Evolutionary conservation across 345 rosid genomes (phyloP).

Genomic region (Raphanus sativus): DNA sequence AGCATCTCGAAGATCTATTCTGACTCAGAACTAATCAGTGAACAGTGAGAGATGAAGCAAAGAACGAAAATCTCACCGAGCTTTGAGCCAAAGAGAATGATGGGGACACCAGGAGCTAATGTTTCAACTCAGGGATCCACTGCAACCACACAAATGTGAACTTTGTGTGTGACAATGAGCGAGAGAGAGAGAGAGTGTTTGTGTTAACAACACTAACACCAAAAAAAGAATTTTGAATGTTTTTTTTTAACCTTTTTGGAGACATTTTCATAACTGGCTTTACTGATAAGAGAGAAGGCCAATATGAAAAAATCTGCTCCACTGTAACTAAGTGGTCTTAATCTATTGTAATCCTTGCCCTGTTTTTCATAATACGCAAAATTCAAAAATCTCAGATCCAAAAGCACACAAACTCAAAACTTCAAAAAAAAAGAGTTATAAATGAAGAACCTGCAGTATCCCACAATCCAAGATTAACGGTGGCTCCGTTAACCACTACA

Average conservation of each 20-base stretch:
- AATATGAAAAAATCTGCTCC: conserved; percentile 74
- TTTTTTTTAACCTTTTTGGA: conserved; percentile 62
- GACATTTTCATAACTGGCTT: conserved; percentile 96
- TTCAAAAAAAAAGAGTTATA: no score
- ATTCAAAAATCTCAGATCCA: no score
- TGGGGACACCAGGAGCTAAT: conserved; percentile 95
- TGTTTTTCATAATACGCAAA: no score
- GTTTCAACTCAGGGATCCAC: conserved; percentile 99
- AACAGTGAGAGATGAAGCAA: neutral
- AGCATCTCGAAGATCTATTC: no score
- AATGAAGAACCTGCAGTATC: no score
- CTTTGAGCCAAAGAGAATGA: conserved; percentile 90
- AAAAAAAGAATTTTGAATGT: neutral
- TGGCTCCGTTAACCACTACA: no score
- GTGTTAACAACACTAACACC: neutral
- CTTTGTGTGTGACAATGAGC: neutral
- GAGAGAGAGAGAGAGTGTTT: no score
- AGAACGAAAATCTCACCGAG: conserved; percentile 55
- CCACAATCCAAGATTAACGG: no score
- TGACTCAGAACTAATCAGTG: no score
- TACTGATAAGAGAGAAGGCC: conserved; percentile 95
- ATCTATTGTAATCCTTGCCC: no score
- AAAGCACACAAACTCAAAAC: no score
- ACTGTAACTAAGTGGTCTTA: no score
- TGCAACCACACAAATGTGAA: conserved; percentile 34